A percentile compares a stretch with the other conserved stretches of the same genome.
Conservation (phyloP, 1,139 yeast genomes). For the Sugiyamaella novakii region DNA sequence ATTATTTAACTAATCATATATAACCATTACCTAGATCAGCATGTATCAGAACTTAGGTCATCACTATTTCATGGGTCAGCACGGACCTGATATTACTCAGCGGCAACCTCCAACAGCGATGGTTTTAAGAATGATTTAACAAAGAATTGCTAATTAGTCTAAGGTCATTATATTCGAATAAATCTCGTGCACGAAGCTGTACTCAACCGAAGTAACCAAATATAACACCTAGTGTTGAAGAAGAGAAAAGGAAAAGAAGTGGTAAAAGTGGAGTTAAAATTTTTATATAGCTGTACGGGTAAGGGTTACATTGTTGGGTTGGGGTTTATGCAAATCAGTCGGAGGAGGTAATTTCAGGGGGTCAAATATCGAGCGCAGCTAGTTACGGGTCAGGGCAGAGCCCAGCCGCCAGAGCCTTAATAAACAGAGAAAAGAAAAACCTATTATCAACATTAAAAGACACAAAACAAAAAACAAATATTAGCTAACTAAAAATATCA, state of each 20-base stretch:
- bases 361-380: too few species aligned
- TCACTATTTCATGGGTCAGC: conserved; percentile 89
- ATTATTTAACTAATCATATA: too few species aligned
- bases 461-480: conserved; percentile 5
- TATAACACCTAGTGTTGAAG: conserved; percentile 6
- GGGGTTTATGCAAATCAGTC: too few species aligned
- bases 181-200: conserved; percentile 19
- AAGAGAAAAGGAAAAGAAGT: conserved; percentile 4
- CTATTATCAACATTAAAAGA: neutral
- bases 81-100: conserved; percentile 43
- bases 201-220: conserved; percentile 11
- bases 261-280: too few species aligned
- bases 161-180: conserved; percentile 3
- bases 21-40: too few species aligned
- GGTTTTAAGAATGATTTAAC: conserved; percentile 70
- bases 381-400: neutral
- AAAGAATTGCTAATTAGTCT: conserved; percentile 12
- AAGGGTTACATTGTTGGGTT: too few species aligned
- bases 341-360: conserved; percentile 1
- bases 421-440: neutral
- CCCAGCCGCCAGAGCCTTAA: neutral
- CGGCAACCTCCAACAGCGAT: conserved; percentile 93
- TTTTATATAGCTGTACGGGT: conserved; percentile 14
- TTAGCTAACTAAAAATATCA: conserved; percentile 7
- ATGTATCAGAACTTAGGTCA: conserved; percentile 88